Percentiles rank a stretch among this genome's conserved stretches.
phyloP scores from a whole-genome alignment of 2,329 filamentous ascomycete genomes.

The Colletotrichum sp. region DNA sequence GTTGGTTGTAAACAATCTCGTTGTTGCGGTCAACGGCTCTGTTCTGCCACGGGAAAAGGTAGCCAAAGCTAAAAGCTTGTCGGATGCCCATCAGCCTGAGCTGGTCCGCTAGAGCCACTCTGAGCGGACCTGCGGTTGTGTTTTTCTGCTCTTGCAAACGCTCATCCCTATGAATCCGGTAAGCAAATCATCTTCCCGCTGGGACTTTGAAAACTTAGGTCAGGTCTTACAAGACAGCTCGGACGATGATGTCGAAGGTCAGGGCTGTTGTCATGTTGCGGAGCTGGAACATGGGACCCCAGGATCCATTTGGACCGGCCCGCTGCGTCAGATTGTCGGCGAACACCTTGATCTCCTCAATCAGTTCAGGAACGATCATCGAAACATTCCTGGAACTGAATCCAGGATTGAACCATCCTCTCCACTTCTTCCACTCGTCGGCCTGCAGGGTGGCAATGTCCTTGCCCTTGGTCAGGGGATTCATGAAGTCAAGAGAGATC shows the following conservation, averaged over 20 bases:
- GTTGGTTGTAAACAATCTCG: not conserved
- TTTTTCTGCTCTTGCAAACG: conserved; percentile 32
- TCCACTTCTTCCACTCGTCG: conserved; percentile 27
- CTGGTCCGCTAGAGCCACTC: conserved; percentile 1
- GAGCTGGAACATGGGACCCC: conserved; percentile 9
- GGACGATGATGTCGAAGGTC: conserved; percentile 30
- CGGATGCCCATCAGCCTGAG: conserved; percentile 26
- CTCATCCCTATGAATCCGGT: conserved; percentile 27
- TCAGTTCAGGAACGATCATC: not conserved
- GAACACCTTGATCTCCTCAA: not conserved
- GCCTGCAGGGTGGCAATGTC: not conserved
- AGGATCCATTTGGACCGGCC: not conserved
- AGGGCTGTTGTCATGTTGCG: conserved; percentile 15
- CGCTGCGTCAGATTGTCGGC: not conserved
- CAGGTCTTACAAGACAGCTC: conserved; percentile 20
- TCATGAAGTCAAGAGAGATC: conserved; percentile 1
- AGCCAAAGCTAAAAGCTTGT: conserved; percentile 30
- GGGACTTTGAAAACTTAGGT: not conserved
- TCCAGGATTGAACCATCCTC: conserved; percentile 34
- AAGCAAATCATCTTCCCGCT: not conserved
- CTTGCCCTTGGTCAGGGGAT: not conserved
- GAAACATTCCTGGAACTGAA: conserved; percentile 25
- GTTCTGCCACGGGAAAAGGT: conserved; percentile 31
- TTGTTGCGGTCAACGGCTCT: conserved; percentile 6
- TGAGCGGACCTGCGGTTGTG: not conserved